Evolutionary conservation across 2,329 filamentous ascomycete genomes (phyloP), one percentile per base, ranked within the genome.

Genomic region (Apiospora marii): DNA sequence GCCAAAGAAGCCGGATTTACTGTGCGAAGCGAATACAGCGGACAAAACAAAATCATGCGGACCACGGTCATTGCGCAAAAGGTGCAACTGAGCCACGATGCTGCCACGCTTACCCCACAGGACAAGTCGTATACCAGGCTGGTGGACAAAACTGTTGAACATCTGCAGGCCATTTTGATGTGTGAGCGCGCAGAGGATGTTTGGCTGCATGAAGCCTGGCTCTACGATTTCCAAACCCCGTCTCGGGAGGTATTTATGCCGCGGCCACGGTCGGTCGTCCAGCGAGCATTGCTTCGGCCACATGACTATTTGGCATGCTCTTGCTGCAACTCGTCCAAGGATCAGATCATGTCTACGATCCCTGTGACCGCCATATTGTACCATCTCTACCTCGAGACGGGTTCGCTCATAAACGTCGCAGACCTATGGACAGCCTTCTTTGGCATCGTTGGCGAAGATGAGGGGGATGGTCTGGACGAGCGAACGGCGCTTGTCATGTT

Each of bases 21-120:
- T 4, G 86, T 97, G 43, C 91, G 92, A 74, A 97, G 92, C 82
- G 92, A 92, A 79, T 93, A 96, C 81, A 92, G 92, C 76, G 87
- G 92, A 14, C 91, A 92, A 75, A 89, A 88, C 82, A 91, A 90
- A 75, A 90, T 92, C 61, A 83, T 94, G 53, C 88, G 94, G 64
- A 94, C 93, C 1, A 96, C 94, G 0, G 90, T 96, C 44, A 90
- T 96, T 69, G 93, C 93, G 22, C 93, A 96, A 79, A 93, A 93
- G 79, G 93, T 96, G 24, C 92, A 95, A 78, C 86, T 96, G 53
- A 94, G 92, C 82, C 92, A 91, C 74, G 92, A 95, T 79, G 91
- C 92, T 75, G 91, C 93, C 1, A 86, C 89, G 4, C 86, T 96
- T 41, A 93, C 92, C 0, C 87, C 91, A 64, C 87, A 92, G 75